phyloP scores from a whole-genome alignment of 306 rosid species.

The Dryas drummondii region DNA sequence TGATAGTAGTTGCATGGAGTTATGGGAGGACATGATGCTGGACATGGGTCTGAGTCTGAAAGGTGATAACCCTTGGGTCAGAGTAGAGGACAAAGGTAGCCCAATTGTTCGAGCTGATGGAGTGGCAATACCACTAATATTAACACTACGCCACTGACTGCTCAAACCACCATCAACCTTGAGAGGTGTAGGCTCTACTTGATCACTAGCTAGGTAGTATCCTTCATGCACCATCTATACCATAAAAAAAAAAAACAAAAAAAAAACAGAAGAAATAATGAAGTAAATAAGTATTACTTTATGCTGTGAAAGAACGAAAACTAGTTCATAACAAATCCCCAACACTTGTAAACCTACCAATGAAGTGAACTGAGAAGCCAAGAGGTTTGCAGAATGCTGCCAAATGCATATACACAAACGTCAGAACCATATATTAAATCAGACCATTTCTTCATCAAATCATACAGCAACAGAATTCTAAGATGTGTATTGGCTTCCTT shows the following conservation, averaged over 20 bases:
- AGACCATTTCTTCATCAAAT: constrained; percentile 4
- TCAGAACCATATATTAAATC: constrained; percentile 14
- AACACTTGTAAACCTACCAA: constrained; percentile 27
- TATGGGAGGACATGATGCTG: constrained; percentile 8
- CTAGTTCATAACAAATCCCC: not conserved
- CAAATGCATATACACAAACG: constrained; percentile 11
- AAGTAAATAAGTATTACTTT: not conserved
- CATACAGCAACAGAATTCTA: not conserved
- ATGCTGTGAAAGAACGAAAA: not conserved
- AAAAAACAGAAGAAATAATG: not conserved
- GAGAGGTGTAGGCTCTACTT: constrained; percentile 4
- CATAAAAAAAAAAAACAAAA: constrained; percentile 5
- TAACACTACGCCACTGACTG: not conserved
- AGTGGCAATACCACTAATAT: not conserved
- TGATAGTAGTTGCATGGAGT: constrained; percentile 9
- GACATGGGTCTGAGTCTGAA: not conserved
- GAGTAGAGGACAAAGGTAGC: constrained; percentile 9
- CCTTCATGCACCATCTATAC: constrained; percentile 41
- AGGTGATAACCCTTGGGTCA: constrained; percentile 9
- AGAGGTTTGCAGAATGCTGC: constrained; percentile 26
- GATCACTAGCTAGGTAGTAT: constrained; percentile 26
- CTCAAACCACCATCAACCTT: constrained; percentile 13
- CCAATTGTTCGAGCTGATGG: not conserved
- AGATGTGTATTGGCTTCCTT: constrained; percentile 1
- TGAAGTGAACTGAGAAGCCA: constrained; percentile 35